Base-by-base conservation (phyloP, 257 asterid species). In the Thymus quinquecostatus region DNA sequence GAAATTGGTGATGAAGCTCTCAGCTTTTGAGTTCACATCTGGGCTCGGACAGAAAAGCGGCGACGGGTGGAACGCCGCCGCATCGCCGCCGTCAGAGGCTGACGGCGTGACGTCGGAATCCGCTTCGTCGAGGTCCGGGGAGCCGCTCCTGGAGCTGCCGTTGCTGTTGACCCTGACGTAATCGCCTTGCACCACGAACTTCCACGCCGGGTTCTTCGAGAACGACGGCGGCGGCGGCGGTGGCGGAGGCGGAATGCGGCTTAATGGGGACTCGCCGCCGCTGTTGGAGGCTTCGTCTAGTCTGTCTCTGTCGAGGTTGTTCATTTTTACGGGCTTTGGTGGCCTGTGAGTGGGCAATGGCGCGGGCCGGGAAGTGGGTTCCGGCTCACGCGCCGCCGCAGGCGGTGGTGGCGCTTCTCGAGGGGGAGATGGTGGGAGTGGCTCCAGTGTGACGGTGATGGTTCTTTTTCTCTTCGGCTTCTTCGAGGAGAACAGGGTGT, bases 11-110 rank as follows among this genome's bases (percentile, higher is more conserved):
- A 91, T 94, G 81, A 94, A 94, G 77, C 84, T 87, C 71, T 91
- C 99, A 4, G 97, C 97, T 75, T 94, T 89, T 6, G 90, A 73
- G 79, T 94, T 60, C 45, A 94, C 97, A 75, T 91, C 97, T 13
- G 97, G 99, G 82, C 97, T 94, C 11, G 89, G 80, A 53, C 90
- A 89, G 81, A 81, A 90, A 82, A 83, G 67, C 62, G 94, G 86
- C 66, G 96, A 78, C 38, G 88, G 75, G 1, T 84, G 89, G 28
- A 79, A 78, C 60, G 83, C 66, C 61, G 60, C 40, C 1, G 53
- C 66, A 4, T 59, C 85, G 11, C 81, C 83, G 49, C 68, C 84
- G n/a, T 67, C 76, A 0, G 73, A 72, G 10, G 86, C 77, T 7
- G 81, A 75, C 2, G 97, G 95, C 1, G 93, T 88, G 63, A 69